phyloP scores from a whole-genome alignment of 768 basidiomycete species.

The Tephrocybe sp. region DNA sequence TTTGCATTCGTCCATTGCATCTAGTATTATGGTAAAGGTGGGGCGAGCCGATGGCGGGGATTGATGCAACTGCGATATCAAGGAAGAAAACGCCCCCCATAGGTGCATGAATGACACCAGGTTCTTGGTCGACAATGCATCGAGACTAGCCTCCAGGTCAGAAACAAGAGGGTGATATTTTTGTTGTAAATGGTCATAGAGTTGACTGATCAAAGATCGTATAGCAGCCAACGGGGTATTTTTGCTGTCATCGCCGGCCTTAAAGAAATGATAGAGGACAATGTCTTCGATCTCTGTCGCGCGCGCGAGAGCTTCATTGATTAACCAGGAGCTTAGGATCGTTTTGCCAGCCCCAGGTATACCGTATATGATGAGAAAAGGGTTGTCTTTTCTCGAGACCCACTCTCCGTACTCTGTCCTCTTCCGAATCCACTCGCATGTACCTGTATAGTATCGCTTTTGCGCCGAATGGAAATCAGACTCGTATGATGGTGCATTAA shows the following conservation, averaged over 20 bases:
- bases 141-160: background rate
- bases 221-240: background rate
- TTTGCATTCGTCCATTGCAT: conserved; percentile 4
- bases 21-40: background rate
- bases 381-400: background rate
- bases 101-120: background rate
- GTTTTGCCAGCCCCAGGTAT: conserved; percentile 5
- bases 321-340: conserved; percentile 5
- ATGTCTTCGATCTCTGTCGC: background rate
- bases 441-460: too few species aligned
- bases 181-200: background rate
- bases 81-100: background rate
- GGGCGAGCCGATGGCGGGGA: background rate
- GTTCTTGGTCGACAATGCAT: background rate
- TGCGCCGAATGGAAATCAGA: too few species aligned
- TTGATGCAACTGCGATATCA: background rate
- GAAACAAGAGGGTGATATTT: background rate
- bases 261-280: conserved; percentile 5
- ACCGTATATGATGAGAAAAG: background rate
- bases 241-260: background rate
- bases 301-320: background rate
- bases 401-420: too few species aligned
- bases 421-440: too few species aligned
- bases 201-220: conserved; percentile 1
- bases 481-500: too few species aligned